Conservation (phyloP, 257 asterid species). For the Scutellaria minor region DNA sequence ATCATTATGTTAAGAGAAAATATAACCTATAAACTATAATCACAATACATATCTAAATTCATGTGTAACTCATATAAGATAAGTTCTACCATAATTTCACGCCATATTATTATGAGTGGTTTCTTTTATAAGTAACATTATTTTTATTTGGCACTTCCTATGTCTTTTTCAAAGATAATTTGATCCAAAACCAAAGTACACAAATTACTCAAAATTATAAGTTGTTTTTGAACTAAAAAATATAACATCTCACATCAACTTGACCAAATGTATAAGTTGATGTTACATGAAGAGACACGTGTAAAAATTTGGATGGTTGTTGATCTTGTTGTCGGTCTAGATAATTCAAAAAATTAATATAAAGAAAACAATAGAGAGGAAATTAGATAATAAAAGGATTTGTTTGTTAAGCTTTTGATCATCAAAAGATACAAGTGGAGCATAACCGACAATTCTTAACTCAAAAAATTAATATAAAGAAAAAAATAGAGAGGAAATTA, state of each 20-base stretch:
- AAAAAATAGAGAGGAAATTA: not conserved
- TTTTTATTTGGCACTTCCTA: not conserved
- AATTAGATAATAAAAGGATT: not conserved
- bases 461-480: not conserved
- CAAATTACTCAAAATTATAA: not conserved
- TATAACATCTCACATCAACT: not conserved
- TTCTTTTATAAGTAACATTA: no score
- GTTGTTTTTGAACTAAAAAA: not conserved
- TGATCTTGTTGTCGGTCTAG: not conserved
- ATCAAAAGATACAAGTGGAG: not conserved
- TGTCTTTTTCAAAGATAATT: not conserved
- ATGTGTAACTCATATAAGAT: no score
- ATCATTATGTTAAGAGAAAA: no score
- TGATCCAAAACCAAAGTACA: not conserved
- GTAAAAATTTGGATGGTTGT: constrained; percentile 5
- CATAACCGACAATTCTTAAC: no score
- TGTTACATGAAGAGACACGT: not conserved
- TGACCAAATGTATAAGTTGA: constrained; percentile 13
- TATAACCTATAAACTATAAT: no score
- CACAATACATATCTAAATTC: no score
- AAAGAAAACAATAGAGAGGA: no score
- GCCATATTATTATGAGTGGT: no score
- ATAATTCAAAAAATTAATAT: not conserved
- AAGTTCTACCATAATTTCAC: no score
- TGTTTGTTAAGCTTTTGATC: not conserved